phyloP scores from a whole-genome alignment of 192 early-diverging fungal genomes.

The Backusella parvicylindrica region DNA sequence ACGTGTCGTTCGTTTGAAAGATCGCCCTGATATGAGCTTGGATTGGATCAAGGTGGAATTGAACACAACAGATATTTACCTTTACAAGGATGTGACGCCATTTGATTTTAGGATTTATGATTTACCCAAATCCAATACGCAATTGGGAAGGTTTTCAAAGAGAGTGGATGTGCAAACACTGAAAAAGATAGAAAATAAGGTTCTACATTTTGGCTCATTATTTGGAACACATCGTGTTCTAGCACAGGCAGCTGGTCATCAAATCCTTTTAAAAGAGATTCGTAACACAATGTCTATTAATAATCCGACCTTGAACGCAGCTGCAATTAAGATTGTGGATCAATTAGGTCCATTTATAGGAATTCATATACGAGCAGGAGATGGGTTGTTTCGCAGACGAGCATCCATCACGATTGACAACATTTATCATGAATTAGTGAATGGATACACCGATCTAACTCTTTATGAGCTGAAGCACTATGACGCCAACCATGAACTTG shows the following conservation, averaged over 20 bases:
- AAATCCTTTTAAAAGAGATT: conserved; percentile 32
- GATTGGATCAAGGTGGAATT: conserved; percentile 48
- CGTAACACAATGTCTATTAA: conserved; percentile 41
- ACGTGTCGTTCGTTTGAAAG: conserved; percentile 33
- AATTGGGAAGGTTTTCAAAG: conserved; percentile 35
- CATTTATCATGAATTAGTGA: conserved; percentile 41
- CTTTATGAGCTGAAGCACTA: conserved; percentile 26
- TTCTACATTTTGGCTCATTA: conserved; percentile 53
- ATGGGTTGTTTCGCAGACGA: conserved; percentile 45
- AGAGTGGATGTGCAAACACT: conserved; percentile 37
- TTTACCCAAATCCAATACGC: conserved; percentile 31
- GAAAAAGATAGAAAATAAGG: conserved; percentile 19
- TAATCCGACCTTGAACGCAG: conserved; percentile 42
- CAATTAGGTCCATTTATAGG: conserved; percentile 50
- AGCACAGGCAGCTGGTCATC: conserved; percentile 39
- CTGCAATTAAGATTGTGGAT: conserved; percentile 38
- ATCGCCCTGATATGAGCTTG: conserved; percentile 39
- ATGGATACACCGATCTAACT: conserved; percentile 35
- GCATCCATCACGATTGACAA: conserved; percentile 47
- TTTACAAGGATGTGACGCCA: conserved; percentile 39
- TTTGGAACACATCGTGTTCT: conserved; percentile 47
- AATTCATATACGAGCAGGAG: conserved; percentile 49
- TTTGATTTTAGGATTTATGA: conserved; percentile 57
- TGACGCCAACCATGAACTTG: conserved; percentile 28
- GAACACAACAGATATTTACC: conserved; percentile 35